Evolutionary conservation across 108 stramenopile genomes (phyloP), one percentile per base, ranked within the genome.

Genomic region (Aurantiochytrium sp.): DNA sequence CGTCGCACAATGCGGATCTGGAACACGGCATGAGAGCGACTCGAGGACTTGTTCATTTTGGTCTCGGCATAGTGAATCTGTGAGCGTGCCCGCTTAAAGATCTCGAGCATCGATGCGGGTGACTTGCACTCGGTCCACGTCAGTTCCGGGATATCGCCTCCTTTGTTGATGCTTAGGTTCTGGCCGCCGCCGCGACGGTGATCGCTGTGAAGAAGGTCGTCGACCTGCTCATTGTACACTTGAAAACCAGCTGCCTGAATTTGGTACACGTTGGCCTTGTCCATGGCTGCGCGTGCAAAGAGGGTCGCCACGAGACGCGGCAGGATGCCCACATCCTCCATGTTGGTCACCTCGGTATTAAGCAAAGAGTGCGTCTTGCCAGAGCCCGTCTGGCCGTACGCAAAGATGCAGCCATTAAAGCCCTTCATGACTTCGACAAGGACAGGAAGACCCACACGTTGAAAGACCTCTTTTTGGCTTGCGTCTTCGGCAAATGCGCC

Each of bases 181-280:
- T 28, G 71, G 21, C 90, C 90, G 25, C 21, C 57, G 51, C 88
- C 88, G 23, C 25, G 28, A 5, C 44, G 44, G 88, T 88, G 45
- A 5, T 88, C 60, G 43, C 60, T 23, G n/a, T 64, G 60, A 5
- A 91, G 58, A 12, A 91, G 58, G 51, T 89, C 89, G 73, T 49
- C 47, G 35, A 91, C 91, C 72, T 91, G 89, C 71, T 91, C 91
- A 87, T 91, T 91, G 87, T 91, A 91, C 1, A 91, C 89, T 25
- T 91, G 88, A 8, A 91, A 88, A 25, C 49, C 49, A 18, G 53
- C 88, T 23, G 73, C 53, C 49, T 90, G 51, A 28, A 91, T 49
- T 25, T 23, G 5, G 29, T 57, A 88, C 5, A 29, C 73, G 21
- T 89, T 47, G 12, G 53, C 45, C n/a, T 19, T 60, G 45, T 88